These are phyloP conservation scores for Cystofilobasidium bisporidii DNA, from an alignment of 768 basidiomycete species.

Conservation along the genomic window DNA sequence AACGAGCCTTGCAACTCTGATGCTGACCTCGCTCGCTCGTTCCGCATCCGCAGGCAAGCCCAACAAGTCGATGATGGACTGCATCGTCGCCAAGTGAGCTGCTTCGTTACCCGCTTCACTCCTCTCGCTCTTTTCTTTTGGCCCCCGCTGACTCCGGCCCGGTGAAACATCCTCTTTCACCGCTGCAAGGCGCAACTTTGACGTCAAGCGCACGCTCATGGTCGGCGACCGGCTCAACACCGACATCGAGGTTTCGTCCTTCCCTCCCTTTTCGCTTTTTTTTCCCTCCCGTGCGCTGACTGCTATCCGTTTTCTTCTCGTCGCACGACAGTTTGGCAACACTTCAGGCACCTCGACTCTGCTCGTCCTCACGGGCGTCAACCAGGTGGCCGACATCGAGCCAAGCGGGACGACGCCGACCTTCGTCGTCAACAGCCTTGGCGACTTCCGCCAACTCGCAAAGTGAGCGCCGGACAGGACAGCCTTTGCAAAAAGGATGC, in stretches of 20 bases:
- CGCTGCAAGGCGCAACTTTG: slow-evolving; percentile 61
- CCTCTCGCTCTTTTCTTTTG: neutral
- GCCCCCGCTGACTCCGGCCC: too few relatives aligned
- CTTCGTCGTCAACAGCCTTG: slow-evolving; percentile 70
- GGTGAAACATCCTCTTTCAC: too few relatives aligned
- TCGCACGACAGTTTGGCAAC: slow-evolving; percentile 58
- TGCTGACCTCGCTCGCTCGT: neutral
- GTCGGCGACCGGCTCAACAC: slow-evolving; percentile 91
- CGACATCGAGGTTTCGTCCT: slow-evolving; percentile 51
- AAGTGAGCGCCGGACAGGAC: too few relatives aligned
- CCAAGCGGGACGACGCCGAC: slow-evolving; percentile 59
- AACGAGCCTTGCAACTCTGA: too few relatives aligned
- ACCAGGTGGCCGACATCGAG: slow-evolving; percentile 60
- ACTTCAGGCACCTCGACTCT: slow-evolving; percentile 75
- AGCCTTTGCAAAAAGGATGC: too few relatives aligned
- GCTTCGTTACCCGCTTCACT: neutral
- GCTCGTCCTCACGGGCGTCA: slow-evolving; percentile 86
- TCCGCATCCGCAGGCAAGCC: slow-evolving; percentile 57
- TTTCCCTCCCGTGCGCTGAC: neutral
- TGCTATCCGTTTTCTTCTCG: neutral
- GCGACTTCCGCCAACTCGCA: slow-evolving; percentile 52
- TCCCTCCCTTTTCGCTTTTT: neutral
- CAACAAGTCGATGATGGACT: slow-evolving; percentile 81
- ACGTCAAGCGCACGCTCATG: slow-evolving; percentile 83
- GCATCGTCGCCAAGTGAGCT: slow-evolving; percentile 68